Conservation (phyloP, 164 flowering plant genomes). For the Aristolochia californica region DNA sequence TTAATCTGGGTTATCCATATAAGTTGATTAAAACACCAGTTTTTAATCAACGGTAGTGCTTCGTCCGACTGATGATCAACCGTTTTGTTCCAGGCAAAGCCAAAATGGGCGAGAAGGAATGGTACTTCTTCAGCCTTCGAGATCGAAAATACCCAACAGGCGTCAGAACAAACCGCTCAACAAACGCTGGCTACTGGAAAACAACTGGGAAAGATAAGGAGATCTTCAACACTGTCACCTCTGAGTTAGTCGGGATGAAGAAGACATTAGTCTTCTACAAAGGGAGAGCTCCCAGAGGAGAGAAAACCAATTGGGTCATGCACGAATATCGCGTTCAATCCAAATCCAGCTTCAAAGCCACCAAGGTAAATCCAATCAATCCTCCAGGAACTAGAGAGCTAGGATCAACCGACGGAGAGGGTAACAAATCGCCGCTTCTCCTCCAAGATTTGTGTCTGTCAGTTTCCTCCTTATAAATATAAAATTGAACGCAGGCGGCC, state of each 20-base stretch:
- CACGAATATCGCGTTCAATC: constrained; percentile 80
- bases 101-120: constrained; percentile 94
- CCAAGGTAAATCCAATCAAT: constrained; percentile 36
- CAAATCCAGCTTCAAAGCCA: constrained; percentile 44
- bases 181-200: constrained; percentile 89
- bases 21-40: too few species aligned
- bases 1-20: too few species aligned
- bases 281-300: constrained; percentile 97
- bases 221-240: constrained; percentile 52
- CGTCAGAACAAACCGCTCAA: constrained; percentile 84
- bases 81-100: constrained; percentile 50
- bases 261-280: constrained; percentile 86
- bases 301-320: constrained; percentile 96
- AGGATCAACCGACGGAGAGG: too few species aligned
- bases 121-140: constrained; percentile 91
- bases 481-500: too few species aligned
- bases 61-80: not conserved
- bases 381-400: too few species aligned
- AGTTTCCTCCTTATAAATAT: too few species aligned
- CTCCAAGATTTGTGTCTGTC: too few species aligned
- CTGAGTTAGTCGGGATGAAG: constrained; percentile 88
- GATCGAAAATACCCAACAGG: constrained; percentile 95
- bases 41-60: too few species aligned
- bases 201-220: constrained; percentile 96
- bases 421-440: too few species aligned